These are phyloP conservation scores for Dothistroma septosporum DNA, from an alignment of 2,329 filamentous ascomycete genomes.

Conservation along the genomic window DNA sequence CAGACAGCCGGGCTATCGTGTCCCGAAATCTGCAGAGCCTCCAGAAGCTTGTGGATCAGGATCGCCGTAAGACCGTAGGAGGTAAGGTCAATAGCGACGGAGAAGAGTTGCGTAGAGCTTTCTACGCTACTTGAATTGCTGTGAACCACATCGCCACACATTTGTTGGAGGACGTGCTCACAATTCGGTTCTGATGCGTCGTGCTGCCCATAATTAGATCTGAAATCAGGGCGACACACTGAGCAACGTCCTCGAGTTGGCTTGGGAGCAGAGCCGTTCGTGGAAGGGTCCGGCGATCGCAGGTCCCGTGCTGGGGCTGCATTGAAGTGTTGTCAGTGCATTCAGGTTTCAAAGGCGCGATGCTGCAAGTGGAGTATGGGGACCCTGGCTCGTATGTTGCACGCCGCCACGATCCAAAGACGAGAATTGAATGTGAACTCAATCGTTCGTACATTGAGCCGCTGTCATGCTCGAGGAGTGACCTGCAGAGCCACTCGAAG, in stretches of 20 bases:
- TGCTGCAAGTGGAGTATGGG: background rate
- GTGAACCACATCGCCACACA: background rate
- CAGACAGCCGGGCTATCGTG: background rate
- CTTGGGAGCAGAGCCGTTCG: background rate
- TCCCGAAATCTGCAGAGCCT: background rate
- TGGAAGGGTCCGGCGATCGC: background rate
- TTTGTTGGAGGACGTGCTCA: background rate
- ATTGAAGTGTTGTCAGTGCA: background rate
- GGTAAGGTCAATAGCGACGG: background rate
- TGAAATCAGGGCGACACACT: background rate
- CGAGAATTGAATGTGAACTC: background rate
- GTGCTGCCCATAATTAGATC: background rate
- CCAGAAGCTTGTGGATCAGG: background rate
- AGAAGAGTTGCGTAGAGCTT: background rate
- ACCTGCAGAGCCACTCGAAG: background rate
- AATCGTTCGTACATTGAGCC: background rate
- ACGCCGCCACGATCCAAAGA: background rate
- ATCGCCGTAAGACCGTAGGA: background rate
- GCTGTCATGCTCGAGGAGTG: background rate
- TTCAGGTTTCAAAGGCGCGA: background rate
- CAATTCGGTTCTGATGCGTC: background rate
- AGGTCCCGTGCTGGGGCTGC: background rate
- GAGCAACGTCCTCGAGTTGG: background rate
- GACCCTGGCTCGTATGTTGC: background rate
- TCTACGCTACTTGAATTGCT: background rate